Percentiles rank a stretch among this genome's conserved stretches.
Evolutionary conservation across 139 green algal species (phyloP).

Genomic region (Coelastrella sp.): DNA sequence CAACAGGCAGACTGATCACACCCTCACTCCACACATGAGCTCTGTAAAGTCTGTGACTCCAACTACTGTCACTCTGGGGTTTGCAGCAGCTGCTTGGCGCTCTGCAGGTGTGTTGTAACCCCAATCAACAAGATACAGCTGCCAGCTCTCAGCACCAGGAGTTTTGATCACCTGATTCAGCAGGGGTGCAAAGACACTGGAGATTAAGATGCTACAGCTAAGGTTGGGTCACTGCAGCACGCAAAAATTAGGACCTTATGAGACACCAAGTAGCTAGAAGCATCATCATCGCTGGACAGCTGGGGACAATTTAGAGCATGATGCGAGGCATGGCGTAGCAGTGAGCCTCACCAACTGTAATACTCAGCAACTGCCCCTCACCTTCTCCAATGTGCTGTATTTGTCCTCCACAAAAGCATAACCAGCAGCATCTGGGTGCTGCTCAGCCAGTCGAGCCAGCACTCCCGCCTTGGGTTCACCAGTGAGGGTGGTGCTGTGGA

Average conservation of each 20-base stretch:
- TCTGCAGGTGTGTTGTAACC: constrained; percentile 88
- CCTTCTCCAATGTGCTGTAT: constrained; percentile 90
- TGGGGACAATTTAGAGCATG: too few relatives aligned
- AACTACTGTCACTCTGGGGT: constrained; percentile 29
- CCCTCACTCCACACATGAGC: background rate
- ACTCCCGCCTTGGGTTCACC: constrained; percentile 87
- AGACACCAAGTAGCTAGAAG: too few relatives aligned
- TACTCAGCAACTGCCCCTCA: constrained; percentile 42
- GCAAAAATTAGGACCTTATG: too few relatives aligned
- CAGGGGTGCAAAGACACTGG: background rate
- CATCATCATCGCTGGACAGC: too few relatives aligned
- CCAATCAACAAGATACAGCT: constrained; percentile 94
- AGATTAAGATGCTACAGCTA: too few relatives aligned
- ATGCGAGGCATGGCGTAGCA: too few relatives aligned
- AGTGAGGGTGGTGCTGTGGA: constrained; percentile 73
- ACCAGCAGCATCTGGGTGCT: constrained; percentile 60
- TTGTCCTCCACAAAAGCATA: constrained; percentile 95
- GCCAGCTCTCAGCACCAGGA: constrained; percentile 66
- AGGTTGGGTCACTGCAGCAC: too few relatives aligned
- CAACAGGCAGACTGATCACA: background rate
- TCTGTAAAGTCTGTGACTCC: background rate
- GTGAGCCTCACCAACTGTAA: too few relatives aligned
- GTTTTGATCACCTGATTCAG: constrained; percentile 67
- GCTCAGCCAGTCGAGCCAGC: constrained; percentile 68
- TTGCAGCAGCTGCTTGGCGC: constrained; percentile 26